Evolutionary conservation across 2,329 filamentous ascomycete species (phyloP), one percentile per base, ranked within the genome.

Genomic region (Amphichorda felina): DNA sequence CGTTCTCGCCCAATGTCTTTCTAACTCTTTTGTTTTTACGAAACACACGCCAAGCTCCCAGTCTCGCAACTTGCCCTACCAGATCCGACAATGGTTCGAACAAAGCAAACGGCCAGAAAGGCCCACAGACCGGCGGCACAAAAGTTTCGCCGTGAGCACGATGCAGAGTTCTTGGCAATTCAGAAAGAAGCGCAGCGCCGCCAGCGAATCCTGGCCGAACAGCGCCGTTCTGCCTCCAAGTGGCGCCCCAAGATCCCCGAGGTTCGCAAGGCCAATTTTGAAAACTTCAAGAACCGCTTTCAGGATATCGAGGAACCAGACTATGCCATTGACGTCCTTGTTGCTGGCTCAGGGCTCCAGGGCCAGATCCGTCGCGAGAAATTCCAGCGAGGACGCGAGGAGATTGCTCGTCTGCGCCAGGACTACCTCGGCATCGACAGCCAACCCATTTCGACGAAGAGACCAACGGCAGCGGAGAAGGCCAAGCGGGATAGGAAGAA

Each of bases 261-360:
- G 18, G 55, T 60, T n/a, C 51, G 57, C 33, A 59, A 53, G 40
- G 52, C 60, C 36, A 57, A 60, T 45, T 63, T 62, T 37, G 59
- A 62, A 41, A 52, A 57, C 43, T 64, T 61, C 49, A 64, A 63
- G 45, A 64, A 64, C 40, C 50, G 56, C 35, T 60, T 57, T 40
- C 45, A 56, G 10, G 48, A 47, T 9, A 31, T 54, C 10, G 48
- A 57, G 2, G 48, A 59, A 39, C 53, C 47, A 17, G 50, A 56
- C n/a, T 56, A 60, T 37, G 56, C 56, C 24, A 49, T 64, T 15
- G 60, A 64, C 2, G 59, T 60, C 13, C 50, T 64, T 5, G 49
- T 60, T 46, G 48, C 43, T 6, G 55, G 55, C 0, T 38, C 52
- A 3, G 48, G 53, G 4, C 44, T 58, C 5, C 51, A 56, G 29